phyloP scores from a whole-genome alignment of 1,284 basidiomycete species.

The Wolfiporia cocos region DNA sequence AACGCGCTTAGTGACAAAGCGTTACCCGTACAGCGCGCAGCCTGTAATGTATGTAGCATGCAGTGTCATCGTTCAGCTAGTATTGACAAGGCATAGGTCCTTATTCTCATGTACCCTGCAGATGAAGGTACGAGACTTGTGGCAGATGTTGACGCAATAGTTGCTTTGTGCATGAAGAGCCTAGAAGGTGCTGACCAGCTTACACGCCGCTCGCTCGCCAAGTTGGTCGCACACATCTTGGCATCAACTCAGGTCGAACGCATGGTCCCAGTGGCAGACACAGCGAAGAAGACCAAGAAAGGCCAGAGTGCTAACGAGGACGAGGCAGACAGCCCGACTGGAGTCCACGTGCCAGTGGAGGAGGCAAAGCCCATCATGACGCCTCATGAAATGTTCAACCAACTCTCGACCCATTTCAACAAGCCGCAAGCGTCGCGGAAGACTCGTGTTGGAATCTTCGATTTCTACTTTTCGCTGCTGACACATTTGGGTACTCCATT shows the following conservation, averaged over 20 bases:
- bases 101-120: constrained; percentile 61
- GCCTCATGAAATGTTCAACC: constrained; percentile 76
- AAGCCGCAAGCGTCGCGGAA: constrained; percentile 64
- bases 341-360: constrained; percentile 46
- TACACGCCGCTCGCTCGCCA: constrained; percentile 76
- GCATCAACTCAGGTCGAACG: constrained; percentile 81
- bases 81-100: constrained; percentile 37
- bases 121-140: constrained; percentile 45
- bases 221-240: constrained; percentile 80
- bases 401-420: constrained; percentile 79
- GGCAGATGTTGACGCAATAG: constrained; percentile 71
- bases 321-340: constrained; percentile 45
- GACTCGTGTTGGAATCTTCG: constrained; percentile 80
- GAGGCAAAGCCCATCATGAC: constrained; percentile 70
- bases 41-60: constrained; percentile 55
- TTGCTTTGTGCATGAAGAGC: constrained; percentile 67
- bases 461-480: constrained; percentile 82
- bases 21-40: constrained; percentile 81
- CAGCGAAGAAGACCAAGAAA: constrained; percentile 60
- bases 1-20: constrained; percentile 79
- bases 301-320: constrained; percentile 49
- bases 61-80: neutral
- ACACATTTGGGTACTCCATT: constrained; percentile 72
- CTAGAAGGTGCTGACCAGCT: constrained; percentile 82
- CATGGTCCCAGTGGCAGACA: constrained; percentile 38